Percentiles rank a stretch among this genome's conserved stretches.
Evolutionary conservation across 768 basidiomycete genomes (phyloP).

Genomic region (Cyclocybe aegerita): DNA sequence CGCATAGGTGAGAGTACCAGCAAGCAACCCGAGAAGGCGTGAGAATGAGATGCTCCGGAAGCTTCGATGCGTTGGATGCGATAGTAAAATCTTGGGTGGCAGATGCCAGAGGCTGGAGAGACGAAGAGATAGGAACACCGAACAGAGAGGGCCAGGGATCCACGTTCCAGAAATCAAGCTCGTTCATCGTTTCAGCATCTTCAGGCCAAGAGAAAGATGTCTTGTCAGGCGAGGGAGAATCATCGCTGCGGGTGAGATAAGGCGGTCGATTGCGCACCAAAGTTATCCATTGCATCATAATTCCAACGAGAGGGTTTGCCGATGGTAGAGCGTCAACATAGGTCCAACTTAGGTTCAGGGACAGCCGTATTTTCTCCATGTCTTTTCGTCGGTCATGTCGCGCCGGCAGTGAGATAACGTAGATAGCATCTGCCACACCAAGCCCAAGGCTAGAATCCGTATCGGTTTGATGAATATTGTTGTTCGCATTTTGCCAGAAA

Average conservation of each 20-base stretch:
- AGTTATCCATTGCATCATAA: constrained; percentile 44
- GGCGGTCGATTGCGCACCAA: constrained; percentile 24
- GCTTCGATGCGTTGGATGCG: constrained; percentile 27
- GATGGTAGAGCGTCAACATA: constrained; percentile 50
- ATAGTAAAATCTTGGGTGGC: constrained; percentile 40
- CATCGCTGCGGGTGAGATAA: constrained; percentile 3
- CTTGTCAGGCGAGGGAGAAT: neutral
- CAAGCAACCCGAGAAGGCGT: constrained; percentile 64
- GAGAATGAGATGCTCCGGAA: constrained; percentile 51
- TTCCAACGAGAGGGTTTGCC: constrained; percentile 33
- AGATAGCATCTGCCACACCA: constrained; percentile 42
- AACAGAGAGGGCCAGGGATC: constrained; percentile 14
- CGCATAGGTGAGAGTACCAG: constrained; percentile 66
- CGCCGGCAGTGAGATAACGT: constrained; percentile 59
- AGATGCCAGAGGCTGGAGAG: constrained; percentile 35
- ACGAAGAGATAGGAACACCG: constrained; percentile 2
- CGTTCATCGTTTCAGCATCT: constrained; percentile 28
- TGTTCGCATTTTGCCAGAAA: too few species aligned
- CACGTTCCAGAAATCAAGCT: constrained; percentile 25
- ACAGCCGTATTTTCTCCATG: constrained; percentile 54
- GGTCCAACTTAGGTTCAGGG: constrained; percentile 51
- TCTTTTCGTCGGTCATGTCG: constrained; percentile 54
- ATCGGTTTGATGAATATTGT: too few species aligned
- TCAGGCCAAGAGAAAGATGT: constrained; percentile 35
- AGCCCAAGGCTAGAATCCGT: constrained; percentile 15